Percentiles rank a stretch among this genome's conserved stretches.
Evolutionary conservation across 1,139 yeast species (phyloP).

Genomic region (Hanseniaspora sp.): DNA sequence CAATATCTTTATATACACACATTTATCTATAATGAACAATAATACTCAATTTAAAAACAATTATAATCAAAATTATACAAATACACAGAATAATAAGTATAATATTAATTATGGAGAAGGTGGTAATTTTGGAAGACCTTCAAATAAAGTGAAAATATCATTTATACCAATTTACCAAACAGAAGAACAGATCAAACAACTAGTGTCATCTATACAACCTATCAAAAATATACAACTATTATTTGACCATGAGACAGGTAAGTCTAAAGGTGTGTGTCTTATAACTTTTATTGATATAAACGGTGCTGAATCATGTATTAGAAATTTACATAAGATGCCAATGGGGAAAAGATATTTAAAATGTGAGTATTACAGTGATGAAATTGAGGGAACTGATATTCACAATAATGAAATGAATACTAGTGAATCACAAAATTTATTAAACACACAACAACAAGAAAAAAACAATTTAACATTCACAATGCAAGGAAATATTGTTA

Average conservation of each 20-base stretch:
- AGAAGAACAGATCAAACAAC: slow-evolving; percentile 67
- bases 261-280: slow-evolving; percentile 83
- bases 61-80: slow-evolving; percentile 2
- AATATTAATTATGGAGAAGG: slow-evolving; percentile 14
- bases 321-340: slow-evolving; percentile 71
- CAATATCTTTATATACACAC: background rate
- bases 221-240: slow-evolving; percentile 63
- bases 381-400: background rate
- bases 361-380: slow-evolving; percentile 49
- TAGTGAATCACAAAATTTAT: slow-evolving; percentile 28
- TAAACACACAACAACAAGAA: slow-evolving; percentile 17
- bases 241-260: slow-evolving; percentile 82
- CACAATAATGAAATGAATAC: slow-evolving; percentile 19
- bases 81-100: slow-evolving; percentile 4
- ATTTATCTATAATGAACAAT: background rate
- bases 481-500: slow-evolving; percentile 16
- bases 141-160: slow-evolving; percentile 13
- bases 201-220: slow-evolving; percentile 51
- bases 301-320: slow-evolving; percentile 82
- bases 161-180: slow-evolving; percentile 62
- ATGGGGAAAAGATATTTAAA: slow-evolving; percentile 63
- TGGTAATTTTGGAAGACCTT: slow-evolving; percentile 10
- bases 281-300: slow-evolving; percentile 66
- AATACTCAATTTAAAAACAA: background rate
- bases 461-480: slow-evolving; percentile 16